A percentile compares a stretch with the other conserved stretches of the same genome.
phyloP scores from a whole-genome alignment of 768 basidiomycete species.

The Trametes maxima region DNA sequence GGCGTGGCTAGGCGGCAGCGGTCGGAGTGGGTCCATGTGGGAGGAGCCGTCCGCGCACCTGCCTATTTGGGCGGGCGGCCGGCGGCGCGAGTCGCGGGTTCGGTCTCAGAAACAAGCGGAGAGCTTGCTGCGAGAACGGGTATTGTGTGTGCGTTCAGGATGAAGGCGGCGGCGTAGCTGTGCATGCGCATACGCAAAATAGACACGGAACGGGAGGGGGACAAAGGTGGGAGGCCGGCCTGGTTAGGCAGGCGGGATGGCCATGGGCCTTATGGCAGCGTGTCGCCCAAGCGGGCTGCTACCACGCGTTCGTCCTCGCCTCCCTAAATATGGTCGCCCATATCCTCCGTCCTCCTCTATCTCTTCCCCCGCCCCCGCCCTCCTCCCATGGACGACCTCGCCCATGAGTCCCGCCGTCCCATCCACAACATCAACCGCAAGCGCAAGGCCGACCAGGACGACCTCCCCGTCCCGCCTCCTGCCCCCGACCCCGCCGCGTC shows the following conservation, averaged over 20 bases:
- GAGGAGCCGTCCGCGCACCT: neutral
- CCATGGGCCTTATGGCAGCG: slow-evolving; percentile 24
- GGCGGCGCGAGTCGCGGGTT: neutral
- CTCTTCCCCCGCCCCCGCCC: slow-evolving; percentile 32
- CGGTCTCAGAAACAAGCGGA: slow-evolving; percentile 16
- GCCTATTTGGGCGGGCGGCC: neutral
- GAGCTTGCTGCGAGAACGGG: neutral
- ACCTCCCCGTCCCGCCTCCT: slow-evolving; percentile 24
- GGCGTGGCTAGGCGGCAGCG: neutral
- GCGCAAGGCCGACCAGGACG: slow-evolving; percentile 65
- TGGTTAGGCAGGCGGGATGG: slow-evolving; percentile 1
- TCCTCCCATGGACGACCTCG: slow-evolving; percentile 61
- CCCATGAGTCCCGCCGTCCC: slow-evolving; percentile 47
- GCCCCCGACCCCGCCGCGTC: slow-evolving; percentile 24
- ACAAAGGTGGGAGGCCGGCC: slow-evolving; percentile 7
- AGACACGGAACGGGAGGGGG: neutral
- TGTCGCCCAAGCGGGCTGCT: slow-evolving; percentile 32
- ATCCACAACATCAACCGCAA: slow-evolving; percentile 56
- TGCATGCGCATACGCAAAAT: neutral
- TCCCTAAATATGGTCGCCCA: slow-evolving; percentile 39
- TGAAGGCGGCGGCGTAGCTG: neutral
- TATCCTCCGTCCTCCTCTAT: slow-evolving; percentile 25
- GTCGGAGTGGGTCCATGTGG: slow-evolving; percentile 14
- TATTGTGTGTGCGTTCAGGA: neutral
- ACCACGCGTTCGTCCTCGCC: slow-evolving; percentile 39